phyloP scores from a whole-genome alignment of 2,329 filamentous ascomycete genomes.

The Aspergillus sergii region DNA sequence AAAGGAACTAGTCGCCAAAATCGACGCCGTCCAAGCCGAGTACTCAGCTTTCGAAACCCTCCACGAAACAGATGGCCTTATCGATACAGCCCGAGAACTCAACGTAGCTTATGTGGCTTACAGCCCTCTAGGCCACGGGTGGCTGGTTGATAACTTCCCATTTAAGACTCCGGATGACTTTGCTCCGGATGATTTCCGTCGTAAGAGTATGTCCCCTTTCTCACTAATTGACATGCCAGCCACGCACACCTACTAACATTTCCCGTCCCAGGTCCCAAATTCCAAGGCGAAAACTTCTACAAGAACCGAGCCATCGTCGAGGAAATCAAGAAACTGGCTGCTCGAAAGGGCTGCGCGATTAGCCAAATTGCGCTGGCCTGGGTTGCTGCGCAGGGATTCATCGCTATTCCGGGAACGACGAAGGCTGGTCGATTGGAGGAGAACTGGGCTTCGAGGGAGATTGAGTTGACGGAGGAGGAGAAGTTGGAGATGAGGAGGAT shows the following conservation, averaged over 20 bases:
- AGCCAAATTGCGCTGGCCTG: slow-evolving; percentile 45
- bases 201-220: slow-evolving; percentile 31
- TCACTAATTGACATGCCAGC: not conserved
- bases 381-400: slow-evolving; percentile 46
- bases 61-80: slow-evolving; percentile 45
- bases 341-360: slow-evolving; percentile 35
- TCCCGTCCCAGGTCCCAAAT: slow-evolving; percentile 25
- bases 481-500: slow-evolving; percentile 43
- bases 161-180: slow-evolving; percentile 53
- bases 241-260: not conserved
- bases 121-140: slow-evolving; percentile 52
- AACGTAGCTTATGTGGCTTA: slow-evolving; percentile 50
- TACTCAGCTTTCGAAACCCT: slow-evolving; percentile 49
- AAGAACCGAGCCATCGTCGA: slow-evolving; percentile 47
- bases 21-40: slow-evolving; percentile 52
- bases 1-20: slow-evolving; percentile 45
- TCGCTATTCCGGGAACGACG: slow-evolving; percentile 52
- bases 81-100: slow-evolving; percentile 46
- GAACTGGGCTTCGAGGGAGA: slow-evolving; percentile 43
- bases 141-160: slow-evolving; percentile 50
- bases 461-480: slow-evolving; percentile 44
- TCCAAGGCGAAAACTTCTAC: slow-evolving; percentile 51
- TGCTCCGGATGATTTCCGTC: slow-evolving; percentile 44
- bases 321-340: slow-evolving; percentile 46
- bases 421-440: slow-evolving; percentile 44